phyloP scores from a whole-genome alignment of 164 flowering plant genomes.

The Amborella trichopoda region DNA sequence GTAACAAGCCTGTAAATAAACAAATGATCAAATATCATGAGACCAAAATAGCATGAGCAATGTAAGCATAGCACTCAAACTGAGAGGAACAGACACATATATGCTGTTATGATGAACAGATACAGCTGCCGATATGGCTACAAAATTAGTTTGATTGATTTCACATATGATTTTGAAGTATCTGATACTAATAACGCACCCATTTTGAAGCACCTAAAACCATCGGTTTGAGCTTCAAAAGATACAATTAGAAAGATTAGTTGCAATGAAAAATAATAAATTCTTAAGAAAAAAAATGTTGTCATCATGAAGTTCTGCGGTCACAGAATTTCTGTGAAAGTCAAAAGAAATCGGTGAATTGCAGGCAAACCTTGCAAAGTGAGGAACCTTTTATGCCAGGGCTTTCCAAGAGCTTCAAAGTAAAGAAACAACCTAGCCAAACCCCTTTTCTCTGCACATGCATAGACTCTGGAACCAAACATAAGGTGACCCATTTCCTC shows the following conservation, averaged over 20 bases:
- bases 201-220: background rate
- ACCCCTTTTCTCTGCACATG: conserved; percentile 1
- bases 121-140: background rate
- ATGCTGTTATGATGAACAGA: background rate
- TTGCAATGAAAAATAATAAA: background rate
- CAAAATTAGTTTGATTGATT: background rate
- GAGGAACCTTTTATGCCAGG: background rate
- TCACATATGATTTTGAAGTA: background rate
- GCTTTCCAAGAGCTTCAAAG: background rate
- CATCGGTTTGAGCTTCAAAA: conserved; percentile 2
- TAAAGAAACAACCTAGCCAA: background rate
- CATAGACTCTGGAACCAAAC: too few species aligned
- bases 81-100: background rate
- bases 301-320: background rate
- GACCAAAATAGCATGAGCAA: background rate
- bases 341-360: background rate
- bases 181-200: background rate
- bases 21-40: background rate
- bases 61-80: background rate
- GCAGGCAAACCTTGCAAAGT: background rate
- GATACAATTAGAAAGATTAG: background rate
- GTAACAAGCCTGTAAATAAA: background rate
- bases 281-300: background rate
- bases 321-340: background rate
- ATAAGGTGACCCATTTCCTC: too few species aligned